Conservation (phyloP, 306 rosid genomes). For the Cucumis hystrix region DNA sequence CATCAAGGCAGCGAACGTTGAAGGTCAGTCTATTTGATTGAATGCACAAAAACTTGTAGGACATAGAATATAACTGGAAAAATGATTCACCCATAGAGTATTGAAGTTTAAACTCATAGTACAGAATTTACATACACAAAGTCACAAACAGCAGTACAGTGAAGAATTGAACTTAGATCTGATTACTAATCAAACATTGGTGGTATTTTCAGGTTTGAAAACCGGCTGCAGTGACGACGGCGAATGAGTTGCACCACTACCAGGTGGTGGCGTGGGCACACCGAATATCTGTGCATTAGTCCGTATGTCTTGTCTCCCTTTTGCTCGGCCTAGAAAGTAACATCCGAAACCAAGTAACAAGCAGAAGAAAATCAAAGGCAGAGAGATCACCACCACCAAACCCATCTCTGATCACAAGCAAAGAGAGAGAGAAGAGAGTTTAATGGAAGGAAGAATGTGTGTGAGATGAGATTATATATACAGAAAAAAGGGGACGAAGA, state of each 20-base stretch:
- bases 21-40: not conserved
- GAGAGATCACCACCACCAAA: slow-evolving; percentile 75
- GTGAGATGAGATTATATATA: not conserved
- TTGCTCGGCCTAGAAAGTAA: slow-evolving; percentile 57
- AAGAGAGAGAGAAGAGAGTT: not conserved
- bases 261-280: slow-evolving; percentile 60
- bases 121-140: not conserved
- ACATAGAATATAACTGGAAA: not conserved
- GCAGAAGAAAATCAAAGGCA: slow-evolving; percentile 60
- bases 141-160: not conserved
- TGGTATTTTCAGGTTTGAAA: slow-evolving; percentile 32
- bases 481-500: not conserved
- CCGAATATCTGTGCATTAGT: slow-evolving; percentile 60
- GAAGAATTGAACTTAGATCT: not conserved
- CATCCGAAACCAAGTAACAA: slow-evolving; percentile 75
- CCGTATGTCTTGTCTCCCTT: slow-evolving; percentile 45
- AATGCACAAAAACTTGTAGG: not conserved
- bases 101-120: not conserved
- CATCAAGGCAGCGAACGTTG: not conserved
- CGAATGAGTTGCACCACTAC: slow-evolving; percentile 3
- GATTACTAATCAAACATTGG: slow-evolving; percentile 26
- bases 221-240: slow-evolving; percentile 20
- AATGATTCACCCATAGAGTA: not conserved
- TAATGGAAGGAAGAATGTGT: not conserved
- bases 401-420: slow-evolving; percentile 38